Evolutionary conservation across 306 rosid species (phyloP), one percentile per base, ranked within the genome.

Genomic region (Gleditsia sinensis): DNA sequence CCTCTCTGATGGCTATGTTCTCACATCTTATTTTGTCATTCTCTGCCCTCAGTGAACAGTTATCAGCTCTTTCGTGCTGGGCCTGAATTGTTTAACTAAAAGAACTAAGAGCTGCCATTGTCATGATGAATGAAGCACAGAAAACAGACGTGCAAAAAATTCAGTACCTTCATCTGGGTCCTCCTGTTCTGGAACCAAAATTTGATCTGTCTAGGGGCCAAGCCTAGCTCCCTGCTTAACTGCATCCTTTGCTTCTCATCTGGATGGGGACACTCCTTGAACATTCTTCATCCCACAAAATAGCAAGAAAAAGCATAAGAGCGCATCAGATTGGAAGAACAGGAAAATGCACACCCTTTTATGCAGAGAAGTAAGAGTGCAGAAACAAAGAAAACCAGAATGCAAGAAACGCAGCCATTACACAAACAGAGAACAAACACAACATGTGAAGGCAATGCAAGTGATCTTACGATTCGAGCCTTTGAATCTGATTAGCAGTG

Each of bases 121-220:
- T 11, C 23, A n/a, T n/a, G n/a, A 39, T 48, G 78, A 61, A 66
- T 57, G 20, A 30, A 50, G 32, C 32, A 28, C 32, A 28, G 49
- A 49, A 49, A 19, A 53, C 3, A 60, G 23, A 34, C 6, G n/a
- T 8, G 0, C 27, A 25, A 28, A 33, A 42, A 46, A 72, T 2
- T 10, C 5, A 39, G 68, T 23, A 89, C 98, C 97, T 93, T 93
- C 97, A 89, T 86, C 84, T 93, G 98, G 76, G 98, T 93, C 79
- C 98, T 83, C 53, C 97, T 78, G 76, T 93, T 93, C 67, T 93
- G 98, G 76, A 93, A 93, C 98, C 98, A 93, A 78, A 93, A 93
- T 60, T 93, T 93, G 93, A 93, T 91, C 83, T 93, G 98, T 43
- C 98, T 87, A 66, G 98, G 97, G 20, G 96, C 92, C 89, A 93